A percentile compares a stretch with the other conserved stretches of the same genome.
phyloP scores from a whole-genome alignment of 108 stramenopile genomes.

The Nitzschia sp. region DNA sequence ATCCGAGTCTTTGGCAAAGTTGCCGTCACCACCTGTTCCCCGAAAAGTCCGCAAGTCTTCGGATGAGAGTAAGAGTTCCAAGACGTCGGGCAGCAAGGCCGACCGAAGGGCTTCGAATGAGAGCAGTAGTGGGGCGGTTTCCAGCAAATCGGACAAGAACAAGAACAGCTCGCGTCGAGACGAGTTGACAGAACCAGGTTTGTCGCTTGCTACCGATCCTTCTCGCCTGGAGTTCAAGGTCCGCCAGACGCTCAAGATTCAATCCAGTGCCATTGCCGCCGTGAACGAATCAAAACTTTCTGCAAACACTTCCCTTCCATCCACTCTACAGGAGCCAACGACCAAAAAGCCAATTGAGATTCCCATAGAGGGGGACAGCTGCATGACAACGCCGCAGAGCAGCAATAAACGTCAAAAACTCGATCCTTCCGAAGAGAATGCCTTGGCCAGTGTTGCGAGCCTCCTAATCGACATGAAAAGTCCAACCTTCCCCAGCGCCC shows the following conservation, averaged over 20 bases:
- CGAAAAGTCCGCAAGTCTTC: background rate
- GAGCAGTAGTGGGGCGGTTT: background rate
- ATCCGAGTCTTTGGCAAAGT: background rate
- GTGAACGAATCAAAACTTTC: too few species aligned
- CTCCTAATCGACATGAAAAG: slow-evolving; percentile 1
- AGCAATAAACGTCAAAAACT: background rate
- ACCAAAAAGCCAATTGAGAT: too few species aligned
- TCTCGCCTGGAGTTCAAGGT: background rate
- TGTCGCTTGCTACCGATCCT: background rate
- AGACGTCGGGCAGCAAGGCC: too few species aligned
- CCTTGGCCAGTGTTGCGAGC: background rate
- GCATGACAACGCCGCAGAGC: background rate
- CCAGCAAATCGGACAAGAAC: background rate
- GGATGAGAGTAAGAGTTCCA: background rate
- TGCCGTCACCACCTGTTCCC: background rate
- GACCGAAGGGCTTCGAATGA: too few species aligned
- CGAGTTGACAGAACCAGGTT: background rate
- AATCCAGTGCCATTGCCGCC: too few species aligned
- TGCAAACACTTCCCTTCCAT: background rate
- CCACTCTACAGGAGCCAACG: background rate
- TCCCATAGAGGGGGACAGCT: too few species aligned
- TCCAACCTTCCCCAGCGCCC: background rate
- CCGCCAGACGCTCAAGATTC: background rate
- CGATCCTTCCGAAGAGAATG: background rate
- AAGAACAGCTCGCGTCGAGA: too few species aligned